Percentiles rank a stretch among this genome's conserved stretches.
These are phyloP conservation scores for Aspergillus diversus DNA, from an alignment of 495 filamentous ascomycete species.

Conservation along the genomic window DNA sequence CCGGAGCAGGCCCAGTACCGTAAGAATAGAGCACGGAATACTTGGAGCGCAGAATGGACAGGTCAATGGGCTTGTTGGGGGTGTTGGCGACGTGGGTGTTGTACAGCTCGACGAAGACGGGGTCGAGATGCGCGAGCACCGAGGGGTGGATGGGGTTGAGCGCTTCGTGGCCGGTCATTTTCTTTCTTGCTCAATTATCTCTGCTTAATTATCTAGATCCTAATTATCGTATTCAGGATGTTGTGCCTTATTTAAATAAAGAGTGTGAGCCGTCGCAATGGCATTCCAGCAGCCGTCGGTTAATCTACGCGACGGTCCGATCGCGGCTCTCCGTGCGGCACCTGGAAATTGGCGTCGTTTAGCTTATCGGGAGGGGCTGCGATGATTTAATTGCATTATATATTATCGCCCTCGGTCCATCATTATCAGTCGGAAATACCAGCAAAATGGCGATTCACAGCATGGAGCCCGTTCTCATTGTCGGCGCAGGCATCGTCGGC, in stretches of 20 bases:
- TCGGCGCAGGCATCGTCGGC: slow-evolving; percentile 61
- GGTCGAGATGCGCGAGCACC: slow-evolving; percentile 33
- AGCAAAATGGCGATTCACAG: not conserved
- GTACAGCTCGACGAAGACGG: slow-evolving; percentile 34
- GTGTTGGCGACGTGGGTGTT: slow-evolving; percentile 37
- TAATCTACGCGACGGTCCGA: slow-evolving; percentile 40
- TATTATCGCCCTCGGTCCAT: not conserved
- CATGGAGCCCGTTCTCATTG: slow-evolving; percentile 50
- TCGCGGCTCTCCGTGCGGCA: not conserved
- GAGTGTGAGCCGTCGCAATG: slow-evolving; percentile 18
- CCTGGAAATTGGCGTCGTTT: no score
- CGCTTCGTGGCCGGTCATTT: slow-evolving; percentile 26
- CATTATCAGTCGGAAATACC: not conserved
- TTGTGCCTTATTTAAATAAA: no score
- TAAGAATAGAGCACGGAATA: slow-evolving; percentile 38
- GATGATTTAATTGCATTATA: not conserved
- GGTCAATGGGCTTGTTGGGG: slow-evolving; percentile 33
- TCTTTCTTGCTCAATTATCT: no score
- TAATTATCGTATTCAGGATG: no score
- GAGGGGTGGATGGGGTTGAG: slow-evolving; percentile 37
- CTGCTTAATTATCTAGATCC: no score
- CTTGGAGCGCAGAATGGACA: slow-evolving; percentile 30
- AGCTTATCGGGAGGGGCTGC: not conserved
- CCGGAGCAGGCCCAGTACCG: slow-evolving; percentile 33
- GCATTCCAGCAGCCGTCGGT: slow-evolving; percentile 14